These are phyloP conservation scores for Citrullus mucosospermus DNA, from an alignment of 306 rosid species.

Conservation along the genomic window DNA sequence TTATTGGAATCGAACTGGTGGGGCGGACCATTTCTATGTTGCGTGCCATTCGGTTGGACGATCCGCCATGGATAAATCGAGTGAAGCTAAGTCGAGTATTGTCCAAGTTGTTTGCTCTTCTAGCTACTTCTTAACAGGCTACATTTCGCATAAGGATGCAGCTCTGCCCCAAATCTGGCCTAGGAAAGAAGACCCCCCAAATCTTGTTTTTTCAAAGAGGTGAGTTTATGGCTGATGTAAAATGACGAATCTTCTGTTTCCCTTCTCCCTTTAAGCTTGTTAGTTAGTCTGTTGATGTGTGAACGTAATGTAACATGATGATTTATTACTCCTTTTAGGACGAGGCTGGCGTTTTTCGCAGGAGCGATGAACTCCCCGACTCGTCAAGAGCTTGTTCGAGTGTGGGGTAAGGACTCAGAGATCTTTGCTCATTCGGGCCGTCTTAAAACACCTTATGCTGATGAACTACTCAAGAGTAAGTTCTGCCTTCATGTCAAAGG, in stretches of 20 bases:
- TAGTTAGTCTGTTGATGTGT: not conserved
- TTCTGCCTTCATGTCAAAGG: constrained; percentile 89
- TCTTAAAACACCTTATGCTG: constrained; percentile 63
- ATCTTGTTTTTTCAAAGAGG: constrained; percentile 51
- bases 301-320: not conserved
- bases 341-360: constrained; percentile 70
- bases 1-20: constrained; percentile 60
- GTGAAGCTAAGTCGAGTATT: constrained; percentile 41
- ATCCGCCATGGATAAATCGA: constrained; percentile 56
- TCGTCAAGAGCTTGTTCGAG: constrained; percentile 33
- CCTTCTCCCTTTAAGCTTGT: not conserved
- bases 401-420: constrained; percentile 62
- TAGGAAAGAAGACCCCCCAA: constrained; percentile 35
- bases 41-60: constrained; percentile 82
- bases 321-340: constrained; percentile 25
- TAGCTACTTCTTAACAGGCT: constrained; percentile 45
- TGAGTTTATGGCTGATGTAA: constrained; percentile 4
- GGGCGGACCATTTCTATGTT: constrained; percentile 68
- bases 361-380: constrained; percentile 58
- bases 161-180: constrained; percentile 80
- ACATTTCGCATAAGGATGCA: constrained; percentile 61
- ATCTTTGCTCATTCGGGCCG: constrained; percentile 67
- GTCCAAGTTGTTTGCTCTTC: constrained; percentile 77
- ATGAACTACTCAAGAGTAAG: constrained; percentile 60
- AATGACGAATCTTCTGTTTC: not conserved